Percentiles rank a stretch among this genome's conserved stretches.
These are phyloP conservation scores for Neurospora sp. DNA, from an alignment of 495 filamentous ascomycete species.

Conservation along the genomic window DNA sequence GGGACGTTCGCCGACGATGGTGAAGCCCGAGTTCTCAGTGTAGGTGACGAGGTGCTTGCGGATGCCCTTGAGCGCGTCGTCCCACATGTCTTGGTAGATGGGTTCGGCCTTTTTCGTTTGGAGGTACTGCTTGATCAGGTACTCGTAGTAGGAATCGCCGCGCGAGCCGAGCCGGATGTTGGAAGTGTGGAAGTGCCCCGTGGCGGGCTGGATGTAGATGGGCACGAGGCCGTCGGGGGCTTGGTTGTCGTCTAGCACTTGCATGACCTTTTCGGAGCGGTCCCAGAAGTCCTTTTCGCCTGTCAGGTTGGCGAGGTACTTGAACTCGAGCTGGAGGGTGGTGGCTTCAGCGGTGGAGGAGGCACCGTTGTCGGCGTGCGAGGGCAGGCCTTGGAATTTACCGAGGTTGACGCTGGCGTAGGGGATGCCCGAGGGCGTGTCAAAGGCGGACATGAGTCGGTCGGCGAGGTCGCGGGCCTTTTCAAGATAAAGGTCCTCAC, in stretches of 20 bases:
- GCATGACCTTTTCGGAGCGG: slow-evolving; percentile 79
- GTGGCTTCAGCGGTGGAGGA: slow-evolving; percentile 91
- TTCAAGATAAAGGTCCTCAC: slow-evolving; percentile 89
- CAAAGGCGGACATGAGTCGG: slow-evolving; percentile 76
- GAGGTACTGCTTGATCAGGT: slow-evolving; percentile 92
- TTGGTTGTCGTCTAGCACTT: slow-evolving; percentile 74
- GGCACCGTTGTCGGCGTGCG: slow-evolving; percentile 78
- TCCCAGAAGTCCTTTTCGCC: slow-evolving; percentile 89
- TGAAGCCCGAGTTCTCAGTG: slow-evolving; percentile 62
- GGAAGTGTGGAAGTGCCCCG: slow-evolving; percentile 64
- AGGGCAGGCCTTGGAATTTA: slow-evolving; percentile 58
- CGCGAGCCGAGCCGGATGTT: slow-evolving; percentile 89
- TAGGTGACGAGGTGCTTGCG: slow-evolving; percentile 89
- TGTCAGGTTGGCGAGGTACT: slow-evolving; percentile 90
- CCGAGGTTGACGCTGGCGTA: slow-evolving; percentile 85
- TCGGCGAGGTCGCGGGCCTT: slow-evolving; percentile 91
- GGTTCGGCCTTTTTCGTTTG: slow-evolving; percentile 83
- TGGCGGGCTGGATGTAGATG: slow-evolving; percentile 76
- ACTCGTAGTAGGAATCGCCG: slow-evolving; percentile 97
- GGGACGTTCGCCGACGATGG: slow-evolving; percentile 79
- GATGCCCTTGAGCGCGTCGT: slow-evolving; percentile 73
- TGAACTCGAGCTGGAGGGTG: slow-evolving; percentile 90
- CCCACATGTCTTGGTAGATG: slow-evolving; percentile 87
- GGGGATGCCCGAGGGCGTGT: slow-evolving; percentile 75
- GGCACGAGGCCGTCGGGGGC: slow-evolving; percentile 76